Conservation (phyloP, 2,329 filamentous ascomycete genomes). For the Phaeosphaeria sp. region DNA sequence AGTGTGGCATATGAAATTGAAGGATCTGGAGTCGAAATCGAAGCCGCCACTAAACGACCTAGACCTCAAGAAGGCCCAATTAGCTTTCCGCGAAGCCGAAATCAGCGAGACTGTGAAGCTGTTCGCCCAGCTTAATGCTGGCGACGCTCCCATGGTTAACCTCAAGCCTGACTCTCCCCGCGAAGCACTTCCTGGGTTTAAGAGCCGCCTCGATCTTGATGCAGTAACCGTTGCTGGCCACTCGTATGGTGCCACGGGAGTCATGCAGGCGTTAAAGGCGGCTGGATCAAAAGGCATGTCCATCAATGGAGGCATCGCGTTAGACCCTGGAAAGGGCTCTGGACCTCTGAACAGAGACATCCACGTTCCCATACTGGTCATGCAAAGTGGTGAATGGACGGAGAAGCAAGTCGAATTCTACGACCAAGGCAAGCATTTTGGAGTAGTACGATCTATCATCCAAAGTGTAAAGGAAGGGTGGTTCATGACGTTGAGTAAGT, state of each 20-base stretch:
- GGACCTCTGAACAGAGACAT: slow-evolving; percentile 68
- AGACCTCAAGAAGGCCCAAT: slow-evolving; percentile 52
- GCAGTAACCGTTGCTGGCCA: slow-evolving; percentile 67
- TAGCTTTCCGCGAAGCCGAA: slow-evolving; percentile 55
- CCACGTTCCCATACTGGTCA: slow-evolving; percentile 64
- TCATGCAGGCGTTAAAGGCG: slow-evolving; percentile 65
- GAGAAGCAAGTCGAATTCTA: slow-evolving; percentile 64
- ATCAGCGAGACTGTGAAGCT: slow-evolving; percentile 55
- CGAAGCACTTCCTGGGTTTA: slow-evolving; percentile 56
- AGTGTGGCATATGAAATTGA: slow-evolving; percentile 48
- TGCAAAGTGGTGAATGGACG: slow-evolving; percentile 72
- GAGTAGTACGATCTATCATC: slow-evolving; percentile 66
- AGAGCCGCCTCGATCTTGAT: slow-evolving; percentile 61
- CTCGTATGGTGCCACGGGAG: slow-evolving; percentile 71
- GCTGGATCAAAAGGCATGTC: slow-evolving; percentile 53
- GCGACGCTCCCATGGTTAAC: slow-evolving; percentile 43
- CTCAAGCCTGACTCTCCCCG: slow-evolving; percentile 59
- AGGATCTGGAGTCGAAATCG: slow-evolving; percentile 39
- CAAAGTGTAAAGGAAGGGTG: slow-evolving; percentile 55
- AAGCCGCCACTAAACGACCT: slow-evolving; percentile 40
- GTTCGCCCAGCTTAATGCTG: slow-evolving; percentile 49
- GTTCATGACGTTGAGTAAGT: slow-evolving; percentile 52
- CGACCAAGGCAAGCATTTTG: slow-evolving; percentile 67
- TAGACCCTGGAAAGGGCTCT: slow-evolving; percentile 71
- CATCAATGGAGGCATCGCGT: slow-evolving; percentile 65